Evolutionary conservation across 306 rosid species (phyloP), one percentile per base, ranked within the genome.

Genomic region (Prosopis cineraria): DNA sequence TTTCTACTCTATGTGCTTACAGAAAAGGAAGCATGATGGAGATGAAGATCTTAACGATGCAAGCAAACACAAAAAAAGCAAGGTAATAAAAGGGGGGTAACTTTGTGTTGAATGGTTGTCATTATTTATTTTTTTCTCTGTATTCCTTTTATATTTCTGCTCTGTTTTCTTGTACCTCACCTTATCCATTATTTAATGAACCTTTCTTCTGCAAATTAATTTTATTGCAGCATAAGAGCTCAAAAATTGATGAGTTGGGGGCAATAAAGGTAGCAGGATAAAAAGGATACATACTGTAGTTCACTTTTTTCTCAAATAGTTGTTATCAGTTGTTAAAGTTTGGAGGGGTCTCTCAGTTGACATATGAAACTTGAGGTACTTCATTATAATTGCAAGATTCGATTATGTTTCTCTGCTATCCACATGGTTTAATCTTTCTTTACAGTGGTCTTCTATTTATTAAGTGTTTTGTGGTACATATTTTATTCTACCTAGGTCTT

Each of bases 21-120:
- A 94, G 99, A 95, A 95, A 89, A 84, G 99, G 89, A 95, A 95
- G 95, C 99, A 95, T 64, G 98, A 93, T 60, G 99, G 98, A 66
- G 99, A 95, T 75, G 98, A 95, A 81, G 98, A 95, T 72, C 78
- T 85, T 60, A 88, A 86, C 73, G 98, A 95, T 79, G 81, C 91
- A 80, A 93, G 89, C 89, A 91, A 92, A 73, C 99, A 93, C 91
- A 95, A 93, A 90, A 95, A 91, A 87, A 95, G 96, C 80, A 95
- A 95, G 98, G 98, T 95, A 92, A 95, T 87, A 76, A 41, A 80
- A 66, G 74, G 64, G 58, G 63, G 43, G n/a, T n/a, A 58, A 8
- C 22, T 76, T 70, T 72, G 22, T 74, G 34, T 78, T 5, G 43
- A 70, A 68, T 52, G 64, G 31, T 40, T 77, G 52, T 67, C 45